phyloP scores from a whole-genome alignment of 108 stramenopile species.

The Nitzschia palea region DNA sequence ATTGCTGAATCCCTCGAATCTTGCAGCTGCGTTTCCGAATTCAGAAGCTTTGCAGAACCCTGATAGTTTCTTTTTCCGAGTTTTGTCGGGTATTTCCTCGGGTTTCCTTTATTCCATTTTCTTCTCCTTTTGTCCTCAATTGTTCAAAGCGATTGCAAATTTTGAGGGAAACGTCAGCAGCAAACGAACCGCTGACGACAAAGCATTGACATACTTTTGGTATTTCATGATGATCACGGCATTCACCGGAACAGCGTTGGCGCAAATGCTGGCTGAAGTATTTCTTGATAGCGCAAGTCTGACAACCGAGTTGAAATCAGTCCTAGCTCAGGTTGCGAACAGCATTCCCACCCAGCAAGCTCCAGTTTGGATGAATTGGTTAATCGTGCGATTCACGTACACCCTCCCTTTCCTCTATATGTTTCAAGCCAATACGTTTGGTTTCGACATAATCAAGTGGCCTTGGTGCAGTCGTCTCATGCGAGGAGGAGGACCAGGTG shows the following conservation, averaged over 20 bases:
- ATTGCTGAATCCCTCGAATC: constrained; percentile 8
- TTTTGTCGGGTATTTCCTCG: constrained; percentile 15
- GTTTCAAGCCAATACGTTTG: constrained; percentile 73
- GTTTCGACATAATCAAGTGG: constrained; percentile 39
- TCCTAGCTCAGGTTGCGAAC: constrained; percentile 16
- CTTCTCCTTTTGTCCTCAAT: constrained; percentile 65
- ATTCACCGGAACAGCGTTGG: constrained; percentile 66
- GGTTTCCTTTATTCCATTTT: constrained; percentile 32
- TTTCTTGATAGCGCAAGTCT: constrained; percentile 42
- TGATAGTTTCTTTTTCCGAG: constrained; percentile 17
- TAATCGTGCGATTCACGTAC: constrained; percentile 61
- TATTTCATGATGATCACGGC: constrained; percentile 82
- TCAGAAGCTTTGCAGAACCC: constrained; percentile 9
- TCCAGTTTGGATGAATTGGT: constrained; percentile 85
- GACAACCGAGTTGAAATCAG: constrained; percentile 6
- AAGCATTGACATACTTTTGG: constrained; percentile 84
- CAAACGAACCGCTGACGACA: constrained; percentile 57
- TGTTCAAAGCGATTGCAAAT: constrained; percentile 88
- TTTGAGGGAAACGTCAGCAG: constrained; percentile 69
- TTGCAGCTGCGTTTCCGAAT: constrained; percentile 12
- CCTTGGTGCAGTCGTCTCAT: constrained; percentile 45
- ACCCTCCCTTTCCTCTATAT: constrained; percentile 72
- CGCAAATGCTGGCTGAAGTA: constrained; percentile 56
- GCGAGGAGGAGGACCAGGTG: constrained; percentile 65
- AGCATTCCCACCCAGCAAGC: constrained; percentile 29